Evolutionary conservation across 176 grass and related monocot genomes (phyloP).

Genomic region (Dactylis glomerata): DNA sequence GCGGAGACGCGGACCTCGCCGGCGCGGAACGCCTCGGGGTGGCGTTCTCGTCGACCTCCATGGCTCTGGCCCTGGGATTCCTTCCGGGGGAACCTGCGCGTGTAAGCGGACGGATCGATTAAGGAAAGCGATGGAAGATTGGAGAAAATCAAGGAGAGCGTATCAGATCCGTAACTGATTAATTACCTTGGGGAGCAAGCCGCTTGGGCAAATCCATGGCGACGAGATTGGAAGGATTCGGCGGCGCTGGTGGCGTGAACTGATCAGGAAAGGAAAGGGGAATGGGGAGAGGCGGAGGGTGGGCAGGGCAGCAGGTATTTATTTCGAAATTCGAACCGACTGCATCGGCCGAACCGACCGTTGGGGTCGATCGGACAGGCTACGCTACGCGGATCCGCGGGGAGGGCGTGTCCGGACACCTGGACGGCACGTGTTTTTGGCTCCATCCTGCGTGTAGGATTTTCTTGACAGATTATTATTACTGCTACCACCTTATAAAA

Average conservation of each 20-base stretch:
- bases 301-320: neutral
- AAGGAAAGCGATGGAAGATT: neutral
- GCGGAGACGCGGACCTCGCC: neutral
- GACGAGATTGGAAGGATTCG: neutral
- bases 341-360: conserved; percentile 11
- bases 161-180: conserved; percentile 8
- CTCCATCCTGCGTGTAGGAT: neutral
- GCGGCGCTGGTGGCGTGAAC: neutral
- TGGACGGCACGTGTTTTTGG: neutral
- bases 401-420: neutral
- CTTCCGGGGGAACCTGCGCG: conserved; percentile 27
- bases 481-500: neutral
- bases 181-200: conserved; percentile 15
- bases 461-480: neutral
- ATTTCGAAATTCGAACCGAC: conserved; percentile 29
- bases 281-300: neutral
- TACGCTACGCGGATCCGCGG: neutral
- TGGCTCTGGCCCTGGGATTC: neutral
- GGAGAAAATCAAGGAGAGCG: neutral
- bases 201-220: conserved; percentile 37
- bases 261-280: neutral
- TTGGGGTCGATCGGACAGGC: neutral
- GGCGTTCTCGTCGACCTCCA: conserved; percentile 37
- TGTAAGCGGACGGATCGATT: neutral
- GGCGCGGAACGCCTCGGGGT: neutral